phyloP scores from a whole-genome alignment of 2,329 filamentous ascomycete species.

The Nemania serpens region DNA sequence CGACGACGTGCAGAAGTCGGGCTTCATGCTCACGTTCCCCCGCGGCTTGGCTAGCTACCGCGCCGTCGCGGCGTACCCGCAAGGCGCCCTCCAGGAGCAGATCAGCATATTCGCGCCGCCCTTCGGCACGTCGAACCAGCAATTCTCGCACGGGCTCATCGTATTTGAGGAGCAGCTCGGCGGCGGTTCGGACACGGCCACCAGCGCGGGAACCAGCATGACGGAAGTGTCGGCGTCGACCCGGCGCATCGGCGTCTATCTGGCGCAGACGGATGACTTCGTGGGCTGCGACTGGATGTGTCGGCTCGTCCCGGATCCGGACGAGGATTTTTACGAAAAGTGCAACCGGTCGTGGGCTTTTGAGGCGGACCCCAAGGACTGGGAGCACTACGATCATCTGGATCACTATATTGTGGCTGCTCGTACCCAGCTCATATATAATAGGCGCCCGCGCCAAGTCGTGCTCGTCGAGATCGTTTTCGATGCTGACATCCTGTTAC shows the following conservation, averaged over 20 bases:
- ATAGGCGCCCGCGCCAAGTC: constrained; percentile 1
- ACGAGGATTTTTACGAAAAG: constrained; percentile 2
- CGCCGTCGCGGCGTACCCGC: constrained; percentile 1
- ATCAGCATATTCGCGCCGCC: constrained; percentile 11
- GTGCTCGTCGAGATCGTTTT: constrained; percentile 18
- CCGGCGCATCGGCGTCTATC: constrained; percentile 3
- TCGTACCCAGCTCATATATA: constrained; percentile 7
- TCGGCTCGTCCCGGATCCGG: constrained; percentile 6
- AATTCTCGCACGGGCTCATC: constrained; percentile 12
- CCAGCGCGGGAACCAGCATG: not conserved
- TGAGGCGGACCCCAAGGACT: constrained; percentile 3
- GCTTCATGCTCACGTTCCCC: constrained; percentile 17
- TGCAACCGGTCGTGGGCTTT: constrained; percentile 7
- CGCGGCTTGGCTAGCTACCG: constrained; percentile 12
- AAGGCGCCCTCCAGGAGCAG: constrained; percentile 11
- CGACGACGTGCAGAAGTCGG: constrained; percentile 11
- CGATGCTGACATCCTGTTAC: not conserved
- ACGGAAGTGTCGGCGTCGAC: not conserved
- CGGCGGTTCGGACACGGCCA: not conserved
- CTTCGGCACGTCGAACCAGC: not conserved
- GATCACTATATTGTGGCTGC: constrained; percentile 13
- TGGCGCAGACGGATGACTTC: constrained; percentile 16
- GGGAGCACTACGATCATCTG: constrained; percentile 12
- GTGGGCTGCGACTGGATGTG: constrained; percentile 14
- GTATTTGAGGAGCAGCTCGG: constrained; percentile 5